Conservation (phyloP, 306 rosid genomes). For the Trifolium dubium region DNA sequence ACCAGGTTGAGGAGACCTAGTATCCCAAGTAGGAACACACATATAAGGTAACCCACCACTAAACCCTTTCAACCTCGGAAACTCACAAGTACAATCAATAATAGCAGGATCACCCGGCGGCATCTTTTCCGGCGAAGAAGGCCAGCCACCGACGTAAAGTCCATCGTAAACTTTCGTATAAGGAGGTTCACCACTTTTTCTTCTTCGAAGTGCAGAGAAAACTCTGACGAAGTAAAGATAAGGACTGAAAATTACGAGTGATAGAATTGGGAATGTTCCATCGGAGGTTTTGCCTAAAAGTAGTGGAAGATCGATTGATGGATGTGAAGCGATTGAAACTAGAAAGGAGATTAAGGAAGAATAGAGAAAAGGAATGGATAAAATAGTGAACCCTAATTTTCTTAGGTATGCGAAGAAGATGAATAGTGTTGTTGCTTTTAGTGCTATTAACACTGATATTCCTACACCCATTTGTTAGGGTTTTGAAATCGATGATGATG, state of each 20-base stretch:
- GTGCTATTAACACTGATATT: slow-evolving; percentile 63
- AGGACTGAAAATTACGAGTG: slow-evolving; percentile 70
- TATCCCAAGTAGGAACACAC: slow-evolving; percentile 92
- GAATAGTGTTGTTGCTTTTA: slow-evolving; percentile 56
- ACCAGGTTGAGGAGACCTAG: slow-evolving; percentile 69
- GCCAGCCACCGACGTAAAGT: slow-evolving; percentile 92
- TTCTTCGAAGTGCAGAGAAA: slow-evolving; percentile 68
- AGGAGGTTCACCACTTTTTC: slow-evolving; percentile 64
- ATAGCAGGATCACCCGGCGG: slow-evolving; percentile 87
- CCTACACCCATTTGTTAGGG: slow-evolving; percentile 64
- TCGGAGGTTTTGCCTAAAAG: slow-evolving; percentile 74
- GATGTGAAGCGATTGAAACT: slow-evolving; percentile 76
- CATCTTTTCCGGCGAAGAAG: slow-evolving; percentile 63
- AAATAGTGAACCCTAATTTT: slow-evolving; percentile 51
- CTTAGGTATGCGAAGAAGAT: slow-evolving; percentile 53
- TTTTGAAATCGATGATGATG: too few species aligned
- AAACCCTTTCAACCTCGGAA: slow-evolving; percentile 62
- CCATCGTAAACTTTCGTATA: slow-evolving; percentile 65
- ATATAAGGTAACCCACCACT: slow-evolving; percentile 55
- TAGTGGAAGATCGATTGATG: slow-evolving; percentile 73
- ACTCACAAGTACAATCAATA: slow-evolving; percentile 88
- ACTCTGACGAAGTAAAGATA: slow-evolving; percentile 71
- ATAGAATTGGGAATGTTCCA: slow-evolving; percentile 72
- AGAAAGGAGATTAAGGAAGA: slow-evolving; percentile 59
- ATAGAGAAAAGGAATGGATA: slow-evolving; percentile 70